phyloP scores from a whole-genome alignment of 2,329 filamentous ascomycete species.

The Monosporascus ibericus region DNA sequence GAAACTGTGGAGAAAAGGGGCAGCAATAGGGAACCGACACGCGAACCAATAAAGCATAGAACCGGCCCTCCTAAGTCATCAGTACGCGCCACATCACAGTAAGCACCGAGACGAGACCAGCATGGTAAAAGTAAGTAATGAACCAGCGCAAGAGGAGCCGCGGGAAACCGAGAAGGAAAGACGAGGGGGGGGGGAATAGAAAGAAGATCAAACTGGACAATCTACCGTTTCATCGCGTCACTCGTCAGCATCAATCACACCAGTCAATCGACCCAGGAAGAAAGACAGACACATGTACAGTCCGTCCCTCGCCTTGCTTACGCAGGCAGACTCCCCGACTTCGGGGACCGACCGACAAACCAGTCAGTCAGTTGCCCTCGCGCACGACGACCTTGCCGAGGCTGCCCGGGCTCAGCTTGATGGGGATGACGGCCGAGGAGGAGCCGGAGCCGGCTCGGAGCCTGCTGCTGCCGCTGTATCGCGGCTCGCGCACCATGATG shows the following conservation, averaged over 20 bases:
- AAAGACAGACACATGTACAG: too few relatives aligned
- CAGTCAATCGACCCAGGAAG: not conserved
- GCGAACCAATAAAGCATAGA: too few relatives aligned
- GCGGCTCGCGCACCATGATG: conserved; percentile 77
- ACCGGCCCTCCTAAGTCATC: not conserved
- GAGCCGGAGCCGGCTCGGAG: conserved; percentile 18
- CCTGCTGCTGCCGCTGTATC: conserved; percentile 15
- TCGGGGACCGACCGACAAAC: not conserved
- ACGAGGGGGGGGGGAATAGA: too few relatives aligned
- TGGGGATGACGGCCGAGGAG: conserved; percentile 19
- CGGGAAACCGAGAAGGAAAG: not conserved
- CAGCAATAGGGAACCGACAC: too few relatives aligned
- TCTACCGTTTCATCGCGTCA: not conserved
- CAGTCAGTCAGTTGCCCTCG: not conserved
- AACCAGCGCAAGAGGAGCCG: not conserved
- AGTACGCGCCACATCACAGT: too few relatives aligned
- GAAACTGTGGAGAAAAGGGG: too few relatives aligned
- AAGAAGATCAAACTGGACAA: not conserved
- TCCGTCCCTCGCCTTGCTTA: too few relatives aligned
- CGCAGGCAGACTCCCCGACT: too few relatives aligned
- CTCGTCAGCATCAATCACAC: not conserved
- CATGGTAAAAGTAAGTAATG: not conserved
- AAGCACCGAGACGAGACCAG: not conserved
- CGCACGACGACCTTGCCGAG: conserved; percentile 18
- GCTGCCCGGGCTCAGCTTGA: conserved; percentile 23